Evolutionary conservation across 805 yeast species (phyloP), one percentile per base, ranked within the genome.

Genomic region (Lachancea sp.): DNA sequence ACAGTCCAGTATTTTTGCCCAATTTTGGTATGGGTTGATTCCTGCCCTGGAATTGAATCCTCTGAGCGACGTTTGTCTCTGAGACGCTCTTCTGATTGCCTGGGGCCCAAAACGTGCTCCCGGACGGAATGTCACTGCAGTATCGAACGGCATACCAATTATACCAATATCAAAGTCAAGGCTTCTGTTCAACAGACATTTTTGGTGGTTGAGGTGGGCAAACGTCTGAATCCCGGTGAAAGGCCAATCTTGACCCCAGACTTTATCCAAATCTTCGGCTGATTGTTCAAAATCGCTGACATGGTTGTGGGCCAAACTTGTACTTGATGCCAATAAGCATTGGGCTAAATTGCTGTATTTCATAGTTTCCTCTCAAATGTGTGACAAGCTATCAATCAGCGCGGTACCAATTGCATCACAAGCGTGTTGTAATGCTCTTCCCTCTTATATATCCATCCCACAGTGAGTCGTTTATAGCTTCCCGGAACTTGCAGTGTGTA

Each of bases 81-180:
- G 85, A 2, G 85, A 79, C 2, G 85, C 85, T 2, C 73, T 67
- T 51, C 90, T 66, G 41, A 82, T 80, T 11, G 85, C 83, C 41
- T 80, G 65, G 2, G 91, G 95, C 2, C 95, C 95, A 63, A 85
- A 85, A 44, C 95, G 66, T 2, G 95, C 90, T 6, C 95, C 95
- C 0, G 90, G 75, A 41, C 95, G 71, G 61, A 79, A 85, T 0
- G 89, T 74, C 0, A 81, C 81, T 0, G 91, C 91, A 6, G 93
- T 85, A 57, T 85, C 95, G 54, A 85, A 86, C 0, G 95, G 95
- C 1, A 83, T 82, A 3, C 95, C 95, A 45, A 85, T 71, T 12
- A 86, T 51, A 0, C 81, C 95, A 40, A 86, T 74, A 54, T 86
- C 95, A 53, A 72, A 87, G 1, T 67, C 55, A 7, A 60, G 49